Base-by-base conservation (phyloP, 129 eudicot genomes). In the Flaveria bidentis region DNA sequence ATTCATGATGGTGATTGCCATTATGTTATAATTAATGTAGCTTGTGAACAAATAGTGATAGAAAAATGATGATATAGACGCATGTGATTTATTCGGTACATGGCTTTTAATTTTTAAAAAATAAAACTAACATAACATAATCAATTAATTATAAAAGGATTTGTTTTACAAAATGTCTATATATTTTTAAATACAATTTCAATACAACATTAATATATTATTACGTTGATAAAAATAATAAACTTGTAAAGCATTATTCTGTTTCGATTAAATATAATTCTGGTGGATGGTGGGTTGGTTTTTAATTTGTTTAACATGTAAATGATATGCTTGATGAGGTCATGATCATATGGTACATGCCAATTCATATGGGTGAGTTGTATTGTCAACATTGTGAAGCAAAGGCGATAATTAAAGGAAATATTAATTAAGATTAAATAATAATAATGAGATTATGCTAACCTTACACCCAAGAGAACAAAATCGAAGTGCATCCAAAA, bases 391-490 rank as follows among this genome's bases (percentile, higher is more conserved):
- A 77, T 36, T 72, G 44, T 71, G 74, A 80, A 71, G 79, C 57
- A 70, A 28, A 68, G 80, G 84, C 75, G 39, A 66, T 67, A 67
- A 42, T 80, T 80, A 74, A 78, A 79, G 12, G 36, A 62, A 62
- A 71, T 62, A 70, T 60, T 42, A 45, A 71, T 45, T 51, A 67
- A 45, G 51, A 42, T 44, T 20, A 70, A 52, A 57, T 8, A 57
- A 18, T n/a, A 36, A 4, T 36, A 46, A 44, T 23, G 67, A 30
- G 71, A 63, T 41, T 62, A 33, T 51, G 84, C 89, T 82, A 75
- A 93, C 98, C 98, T 94, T 94, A 73, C 98, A 94, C 25, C 98
- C 97, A 78, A 94, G 80, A 56, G 98, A 94, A 71, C 98, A 94
- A 85, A 94, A 94, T 5, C 91, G 93, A 79, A 91, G 93, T 9